A percentile compares a stretch with the other conserved stretches of the same genome.
phyloP scores from a whole-genome alignment of 257 asterid species.

The Solanum pinnatisectum region DNA sequence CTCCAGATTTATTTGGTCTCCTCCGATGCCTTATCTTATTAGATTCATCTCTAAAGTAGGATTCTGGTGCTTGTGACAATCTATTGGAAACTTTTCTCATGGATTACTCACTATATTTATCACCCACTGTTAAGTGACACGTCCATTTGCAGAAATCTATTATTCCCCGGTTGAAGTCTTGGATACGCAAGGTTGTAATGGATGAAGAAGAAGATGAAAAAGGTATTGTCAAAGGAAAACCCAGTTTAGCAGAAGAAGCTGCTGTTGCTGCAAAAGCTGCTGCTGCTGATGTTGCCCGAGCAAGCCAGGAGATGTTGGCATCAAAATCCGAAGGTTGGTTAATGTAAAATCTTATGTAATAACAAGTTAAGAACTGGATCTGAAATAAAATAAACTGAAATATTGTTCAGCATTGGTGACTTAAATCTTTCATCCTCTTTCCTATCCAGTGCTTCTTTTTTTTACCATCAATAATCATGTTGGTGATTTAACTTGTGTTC shows the following conservation, averaged over 20 bases:
- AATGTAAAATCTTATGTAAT: background rate
- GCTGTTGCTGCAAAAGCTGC: conserved; percentile 90
- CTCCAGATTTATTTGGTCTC: background rate
- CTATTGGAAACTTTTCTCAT: background rate
- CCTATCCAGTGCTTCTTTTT: background rate
- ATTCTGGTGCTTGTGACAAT: background rate
- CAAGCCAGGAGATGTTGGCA: conserved; percentile 76
- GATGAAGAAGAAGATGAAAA: conserved; percentile 65
- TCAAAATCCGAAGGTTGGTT: conserved; percentile 66
- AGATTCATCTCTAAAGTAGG: background rate
- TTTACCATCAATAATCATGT: background rate
- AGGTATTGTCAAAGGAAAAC: conserved; percentile 33
- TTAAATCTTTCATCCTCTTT: background rate
- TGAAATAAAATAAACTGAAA: background rate
- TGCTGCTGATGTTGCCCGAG: conserved; percentile 89
- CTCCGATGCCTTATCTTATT: background rate
- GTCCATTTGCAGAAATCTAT: conserved; percentile 50
- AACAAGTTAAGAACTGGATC: background rate
- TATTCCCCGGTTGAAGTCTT: conserved; percentile 77
- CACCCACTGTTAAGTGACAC: conserved; percentile 4
- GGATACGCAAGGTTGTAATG: conserved; percentile 74
- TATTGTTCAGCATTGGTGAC: background rate
- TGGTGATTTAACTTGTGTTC: conserved; percentile 3
- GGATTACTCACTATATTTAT: background rate
- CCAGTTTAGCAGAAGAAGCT: conserved; percentile 75